Conservation (phyloP, 2,329 filamentous ascomycete genomes). For the Trichoderma oligosporum region DNA sequence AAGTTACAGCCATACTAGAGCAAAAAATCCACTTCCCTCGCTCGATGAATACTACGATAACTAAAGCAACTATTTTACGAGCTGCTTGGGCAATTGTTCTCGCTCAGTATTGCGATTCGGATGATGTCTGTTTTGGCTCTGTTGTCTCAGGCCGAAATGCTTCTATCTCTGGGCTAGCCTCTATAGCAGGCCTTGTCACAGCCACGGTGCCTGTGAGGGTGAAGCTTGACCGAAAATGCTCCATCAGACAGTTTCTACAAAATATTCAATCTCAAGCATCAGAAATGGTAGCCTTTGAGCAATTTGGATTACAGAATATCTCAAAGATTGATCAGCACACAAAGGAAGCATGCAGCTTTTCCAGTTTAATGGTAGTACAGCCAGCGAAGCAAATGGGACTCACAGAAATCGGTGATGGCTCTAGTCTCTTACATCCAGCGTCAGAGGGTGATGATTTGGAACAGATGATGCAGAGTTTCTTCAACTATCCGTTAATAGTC, state of each 20-base stretch:
- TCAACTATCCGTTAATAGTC: slow-evolving; percentile 5
- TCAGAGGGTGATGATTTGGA: neutral
- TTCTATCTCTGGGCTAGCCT: neutral
- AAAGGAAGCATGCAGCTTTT: slow-evolving; percentile 12
- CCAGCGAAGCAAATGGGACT: slow-evolving; percentile 6
- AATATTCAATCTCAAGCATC: slow-evolving; percentile 24
- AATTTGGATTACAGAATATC: slow-evolving; percentile 31
- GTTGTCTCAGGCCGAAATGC: slow-evolving; percentile 22
- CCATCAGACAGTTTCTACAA: slow-evolving; percentile 16
- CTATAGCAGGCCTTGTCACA: neutral
- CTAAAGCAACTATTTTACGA: slow-evolving; percentile 21
- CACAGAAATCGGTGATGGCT: neutral
- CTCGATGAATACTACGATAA: neutral
- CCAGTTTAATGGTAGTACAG: slow-evolving; percentile 18
- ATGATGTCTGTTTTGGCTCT: slow-evolving; percentile 24
- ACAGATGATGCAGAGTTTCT: neutral
- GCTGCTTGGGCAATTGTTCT: slow-evolving; percentile 25
- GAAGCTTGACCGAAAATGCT: neutral
- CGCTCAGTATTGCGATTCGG: slow-evolving; percentile 17
- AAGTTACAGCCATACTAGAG: neutral
- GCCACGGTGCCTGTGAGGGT: slow-evolving; percentile 4
- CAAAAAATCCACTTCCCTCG: neutral
- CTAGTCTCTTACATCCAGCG: neutral
- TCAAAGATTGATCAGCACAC: slow-evolving; percentile 17
- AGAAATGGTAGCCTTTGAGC: slow-evolving; percentile 27